Conservation (phyloP, 1,284 basidiomycete genomes). For the Takashimella tepidaria region DNA sequence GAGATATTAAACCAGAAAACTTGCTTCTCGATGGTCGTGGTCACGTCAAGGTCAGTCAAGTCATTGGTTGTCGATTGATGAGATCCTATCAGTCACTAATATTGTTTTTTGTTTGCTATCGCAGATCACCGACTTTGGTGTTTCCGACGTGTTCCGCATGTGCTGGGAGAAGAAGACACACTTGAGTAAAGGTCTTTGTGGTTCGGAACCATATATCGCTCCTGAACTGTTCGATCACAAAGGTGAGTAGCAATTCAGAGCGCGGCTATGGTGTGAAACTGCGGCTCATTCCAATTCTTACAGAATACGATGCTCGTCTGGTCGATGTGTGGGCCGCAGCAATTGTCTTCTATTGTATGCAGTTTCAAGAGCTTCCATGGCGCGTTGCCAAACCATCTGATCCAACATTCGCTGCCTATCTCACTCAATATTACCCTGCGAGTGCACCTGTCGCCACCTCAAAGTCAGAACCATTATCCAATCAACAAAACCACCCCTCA, state of each 20-base stretch:
- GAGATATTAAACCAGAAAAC: slow-evolving; percentile 98
- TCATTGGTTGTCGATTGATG: slow-evolving; percentile 1
- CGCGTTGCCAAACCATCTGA: slow-evolving; percentile 84
- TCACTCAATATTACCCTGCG: slow-evolving; percentile 55
- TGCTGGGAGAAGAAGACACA: slow-evolving; percentile 98
- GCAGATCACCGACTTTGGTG: slow-evolving; percentile 98
- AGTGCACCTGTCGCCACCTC: slow-evolving; percentile 4
- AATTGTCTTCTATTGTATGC: slow-evolving; percentile 96
- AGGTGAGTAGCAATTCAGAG: slow-evolving; percentile 64
- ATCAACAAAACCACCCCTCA: not conserved
- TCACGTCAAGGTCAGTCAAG: slow-evolving; percentile 66
- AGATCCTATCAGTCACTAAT: not conserved
- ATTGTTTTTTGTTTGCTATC: no score
- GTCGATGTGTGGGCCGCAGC: slow-evolving; percentile 98
- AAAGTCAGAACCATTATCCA: not conserved
- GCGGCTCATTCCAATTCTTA: no score
- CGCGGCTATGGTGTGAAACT: slow-evolving; percentile 31
- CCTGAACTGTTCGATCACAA: slow-evolving; percentile 95
- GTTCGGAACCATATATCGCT: slow-evolving; percentile 97
- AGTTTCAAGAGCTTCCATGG: slow-evolving; percentile 96
- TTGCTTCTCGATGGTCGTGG: slow-evolving; percentile 88
- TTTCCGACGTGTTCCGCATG: slow-evolving; percentile 94
- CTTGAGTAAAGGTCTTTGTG: slow-evolving; percentile 93
- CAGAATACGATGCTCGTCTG: slow-evolving; percentile 93
- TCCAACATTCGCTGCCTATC: slow-evolving; percentile 76